Evolutionary conservation across 345 rosid genomes (phyloP).

Genomic region (Aquilaria malaccensis): DNA sequence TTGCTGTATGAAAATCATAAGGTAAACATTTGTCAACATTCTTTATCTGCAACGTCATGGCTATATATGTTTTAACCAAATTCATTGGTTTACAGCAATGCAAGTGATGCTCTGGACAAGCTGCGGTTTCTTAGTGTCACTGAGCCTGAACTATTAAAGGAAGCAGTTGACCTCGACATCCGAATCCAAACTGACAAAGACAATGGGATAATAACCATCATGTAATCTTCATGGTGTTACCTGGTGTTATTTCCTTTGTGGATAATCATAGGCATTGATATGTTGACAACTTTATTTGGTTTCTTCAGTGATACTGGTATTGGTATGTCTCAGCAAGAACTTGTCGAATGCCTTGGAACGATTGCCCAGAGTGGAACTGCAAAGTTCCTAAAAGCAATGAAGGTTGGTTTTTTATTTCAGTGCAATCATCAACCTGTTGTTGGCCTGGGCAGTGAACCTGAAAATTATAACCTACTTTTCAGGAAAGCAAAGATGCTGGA

Average conservation of each 20-base stretch:
- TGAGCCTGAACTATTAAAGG: constrained; percentile 64
- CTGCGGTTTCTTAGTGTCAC: constrained; percentile 85
- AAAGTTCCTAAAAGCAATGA: constrained; percentile 80
- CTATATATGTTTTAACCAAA: too few species aligned
- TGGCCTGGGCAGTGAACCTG: constrained; percentile 10
- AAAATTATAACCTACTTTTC: constrained; percentile 19
- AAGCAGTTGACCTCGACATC: constrained; percentile 66
- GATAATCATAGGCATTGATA: background rate
- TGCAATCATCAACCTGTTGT: background rate
- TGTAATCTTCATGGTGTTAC: constrained; percentile 28
- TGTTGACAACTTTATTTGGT: constrained; percentile 7
- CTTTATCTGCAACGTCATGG: too few species aligned
- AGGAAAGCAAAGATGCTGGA: constrained; percentile 90
- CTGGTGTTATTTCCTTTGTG: background rate
- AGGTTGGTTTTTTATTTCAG: constrained; percentile 37
- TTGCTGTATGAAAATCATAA: too few species aligned
- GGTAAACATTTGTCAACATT: too few species aligned
- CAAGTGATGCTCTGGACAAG: constrained; percentile 98
- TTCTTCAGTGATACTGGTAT: constrained; percentile 79
- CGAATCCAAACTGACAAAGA: constrained; percentile 85
- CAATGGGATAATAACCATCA: constrained; percentile 70
- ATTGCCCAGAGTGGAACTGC: constrained; percentile 99
- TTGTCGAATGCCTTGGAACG: constrained; percentile 95
- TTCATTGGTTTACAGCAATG: constrained; percentile 48
- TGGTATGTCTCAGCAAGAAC: constrained; percentile 91